Evolutionary conservation across 1,139 yeast species (phyloP), one percentile per base, ranked within the genome.

Genomic region (Blastobotrys malaysiensis): DNA sequence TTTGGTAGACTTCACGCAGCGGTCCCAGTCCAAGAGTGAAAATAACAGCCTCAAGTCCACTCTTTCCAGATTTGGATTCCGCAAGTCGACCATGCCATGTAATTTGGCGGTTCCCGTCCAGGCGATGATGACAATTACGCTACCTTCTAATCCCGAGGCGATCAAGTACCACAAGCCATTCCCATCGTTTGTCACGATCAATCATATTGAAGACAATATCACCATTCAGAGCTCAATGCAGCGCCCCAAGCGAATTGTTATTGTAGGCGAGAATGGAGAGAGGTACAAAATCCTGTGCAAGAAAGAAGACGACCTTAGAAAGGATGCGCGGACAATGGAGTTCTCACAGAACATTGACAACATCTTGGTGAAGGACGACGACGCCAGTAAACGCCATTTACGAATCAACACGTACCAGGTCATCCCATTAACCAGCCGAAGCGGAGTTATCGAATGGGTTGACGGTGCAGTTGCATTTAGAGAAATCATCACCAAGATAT

Each of bases 381-480:
- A 85, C 54, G 84, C 97, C 0, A 77, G 86, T 49, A 83, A 84
- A 59, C 75, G 98, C 55, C 81, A 80, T 49, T 75, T 95, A 36
- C 75, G 79, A 2, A 89, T 95, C 55, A 78, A 83, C 1, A 86
- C 95, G 11, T 95, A 91, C 69, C 88, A 95, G 1, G 99, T 93
- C 4, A 82, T 90, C 11, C 97, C 98, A 0, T 70, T 95, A 54
- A 84, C 89, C 48, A 97, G 89, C 61, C 83, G 83, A 39, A 81
- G 88, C 75, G 99, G 99, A 36, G 79, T 95, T 5, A 86, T 95
- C 59, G 99, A 95, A 67, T 91, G 96, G 83, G 98, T 95, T 6
- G 84, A 83, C 31, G 84, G 89, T 60, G 95, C 91, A 2, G 77
- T 82, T 14, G 91, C 99, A 0, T 76, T 91, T 77, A 79, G 96